These are phyloP conservation scores for Psilocybe cubensis DNA, from an alignment of 768 basidiomycete genomes.

Conservation along the genomic window DNA sequence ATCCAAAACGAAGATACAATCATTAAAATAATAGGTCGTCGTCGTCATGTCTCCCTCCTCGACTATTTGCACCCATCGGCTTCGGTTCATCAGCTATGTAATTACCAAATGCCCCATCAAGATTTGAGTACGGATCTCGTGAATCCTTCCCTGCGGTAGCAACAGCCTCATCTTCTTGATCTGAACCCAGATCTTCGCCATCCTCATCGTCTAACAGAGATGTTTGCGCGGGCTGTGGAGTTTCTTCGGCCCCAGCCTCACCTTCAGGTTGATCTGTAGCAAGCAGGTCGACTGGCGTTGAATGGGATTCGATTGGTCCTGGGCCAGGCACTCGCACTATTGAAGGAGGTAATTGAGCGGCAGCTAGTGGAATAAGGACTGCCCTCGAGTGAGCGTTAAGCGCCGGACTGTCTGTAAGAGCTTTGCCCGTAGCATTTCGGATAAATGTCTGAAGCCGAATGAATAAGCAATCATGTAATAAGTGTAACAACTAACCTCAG, in stretches of 20 bases:
- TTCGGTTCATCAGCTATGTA: constrained; percentile 76
- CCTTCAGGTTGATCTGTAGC: constrained; percentile 22
- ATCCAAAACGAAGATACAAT: constrained; percentile 9
- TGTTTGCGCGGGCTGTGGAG: constrained; percentile 29
- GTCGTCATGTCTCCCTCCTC: constrained; percentile 47
- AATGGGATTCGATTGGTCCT: constrained; percentile 56
- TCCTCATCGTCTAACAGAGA: constrained; percentile 30
- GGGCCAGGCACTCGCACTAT: constrained; percentile 62
- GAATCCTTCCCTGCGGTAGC: constrained; percentile 25
- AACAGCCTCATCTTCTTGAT: constrained; percentile 46
- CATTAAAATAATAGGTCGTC: constrained; percentile 71
- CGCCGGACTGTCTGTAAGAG: constrained; percentile 86
- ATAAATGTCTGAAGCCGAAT: constrained; percentile 77
- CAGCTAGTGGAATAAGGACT: constrained; percentile 65
- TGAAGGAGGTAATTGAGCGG: constrained; percentile 49
- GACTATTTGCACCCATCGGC: constrained; percentile 52
- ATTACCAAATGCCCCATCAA: constrained; percentile 77
- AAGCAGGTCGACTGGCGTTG: constrained; percentile 23
- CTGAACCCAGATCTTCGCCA: constrained; percentile 27
- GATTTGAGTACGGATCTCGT: constrained; percentile 81
- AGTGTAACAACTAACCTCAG: constrained; percentile 62
- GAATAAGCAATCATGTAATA: neutral
- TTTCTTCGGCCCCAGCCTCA: constrained; percentile 32
- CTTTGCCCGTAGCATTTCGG: constrained; percentile 82
- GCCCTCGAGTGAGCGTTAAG: constrained; percentile 81